phyloP scores from a whole-genome alignment of 768 basidiomycete species.

The Suillus variegatus region DNA sequence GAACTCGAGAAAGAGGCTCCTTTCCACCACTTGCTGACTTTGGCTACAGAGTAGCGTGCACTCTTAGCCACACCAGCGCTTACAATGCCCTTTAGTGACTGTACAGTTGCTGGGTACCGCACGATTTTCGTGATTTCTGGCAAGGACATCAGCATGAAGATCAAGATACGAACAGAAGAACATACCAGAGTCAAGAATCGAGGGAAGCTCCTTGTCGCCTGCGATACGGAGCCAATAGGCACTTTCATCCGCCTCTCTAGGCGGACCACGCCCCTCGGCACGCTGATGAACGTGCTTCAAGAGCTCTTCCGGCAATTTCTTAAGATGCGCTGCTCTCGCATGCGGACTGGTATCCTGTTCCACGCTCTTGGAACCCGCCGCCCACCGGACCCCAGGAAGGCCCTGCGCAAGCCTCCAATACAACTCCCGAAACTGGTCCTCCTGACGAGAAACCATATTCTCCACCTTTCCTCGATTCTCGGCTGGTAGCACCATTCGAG shows the following conservation, averaged over 20 bases:
- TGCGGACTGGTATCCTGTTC: conserved; percentile 75
- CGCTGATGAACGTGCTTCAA: conserved; percentile 50
- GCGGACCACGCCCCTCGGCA: conserved; percentile 33
- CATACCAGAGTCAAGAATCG: conserved; percentile 57
- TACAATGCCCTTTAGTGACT: conserved; percentile 83
- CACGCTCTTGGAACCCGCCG: conserved; percentile 46
- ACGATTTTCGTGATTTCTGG: conserved; percentile 80
- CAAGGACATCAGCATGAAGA: background rate
- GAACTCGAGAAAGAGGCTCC: conserved; percentile 23
- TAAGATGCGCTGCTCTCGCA: conserved; percentile 71
- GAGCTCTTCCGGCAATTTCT: conserved; percentile 75
- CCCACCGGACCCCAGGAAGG: conserved; percentile 82
- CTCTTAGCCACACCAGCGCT: conserved; percentile 84
- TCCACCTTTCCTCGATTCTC: conserved; percentile 95
- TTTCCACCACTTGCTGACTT: conserved; percentile 85
- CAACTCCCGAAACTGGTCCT: conserved; percentile 81
- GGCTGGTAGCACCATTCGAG: conserved; percentile 90
- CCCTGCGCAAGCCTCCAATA: conserved; percentile 81
- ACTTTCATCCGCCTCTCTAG: conserved; percentile 63
- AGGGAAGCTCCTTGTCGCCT: conserved; percentile 57
- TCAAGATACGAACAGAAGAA: conserved; percentile 4
- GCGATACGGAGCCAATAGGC: conserved; percentile 77
- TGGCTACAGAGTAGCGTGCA: conserved; percentile 68
- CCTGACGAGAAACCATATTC: conserved; percentile 88
- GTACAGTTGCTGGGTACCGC: conserved; percentile 78